These are phyloP conservation scores for Phytophthora sp. DNA, from an alignment of 352 stramenopile genomes.

Conservation along the genomic window DNA sequence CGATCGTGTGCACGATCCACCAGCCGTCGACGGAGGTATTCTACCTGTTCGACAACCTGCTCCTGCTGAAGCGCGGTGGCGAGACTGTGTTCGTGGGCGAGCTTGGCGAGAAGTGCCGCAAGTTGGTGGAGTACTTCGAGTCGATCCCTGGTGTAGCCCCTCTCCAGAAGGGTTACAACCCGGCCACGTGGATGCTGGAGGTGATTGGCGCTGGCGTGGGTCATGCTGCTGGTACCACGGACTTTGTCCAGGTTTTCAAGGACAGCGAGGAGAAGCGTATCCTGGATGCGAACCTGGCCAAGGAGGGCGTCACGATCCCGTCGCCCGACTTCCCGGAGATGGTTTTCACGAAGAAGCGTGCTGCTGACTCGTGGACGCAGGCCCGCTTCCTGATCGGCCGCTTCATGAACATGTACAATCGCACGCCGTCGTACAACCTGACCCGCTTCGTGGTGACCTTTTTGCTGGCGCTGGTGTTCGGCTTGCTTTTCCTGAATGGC, in stretches of 20 bases:
- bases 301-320: constrained; percentile 42
- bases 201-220: constrained; percentile 47
- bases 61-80: constrained; percentile 56
- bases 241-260: constrained; percentile 45
- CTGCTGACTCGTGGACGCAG: constrained; percentile 37
- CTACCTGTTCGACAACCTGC: constrained; percentile 71
- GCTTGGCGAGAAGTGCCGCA: constrained; percentile 27
- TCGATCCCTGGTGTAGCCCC: constrained; percentile 24
- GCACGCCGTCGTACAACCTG: constrained; percentile 89
- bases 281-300: constrained; percentile 27
- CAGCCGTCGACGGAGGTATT: constrained; percentile 87
- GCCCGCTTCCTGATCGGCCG: constrained; percentile 38
- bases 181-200: constrained; percentile 66
- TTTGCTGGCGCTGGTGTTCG: constrained; percentile 43
- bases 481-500: constrained; percentile 58
- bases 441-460: constrained; percentile 56
- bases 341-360: constrained; percentile 43
- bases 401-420: constrained; percentile 83
- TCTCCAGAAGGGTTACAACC: constrained; percentile 44
- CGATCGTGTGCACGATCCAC: constrained; percentile 90
- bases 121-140: constrained; percentile 30
- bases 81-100: constrained; percentile 52
- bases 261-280: constrained; percentile 29
- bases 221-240: constrained; percentile 11
- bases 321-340: constrained; percentile 35